Conservation (phyloP, 257 asterid species). For the Solanum paucissectum region DNA sequence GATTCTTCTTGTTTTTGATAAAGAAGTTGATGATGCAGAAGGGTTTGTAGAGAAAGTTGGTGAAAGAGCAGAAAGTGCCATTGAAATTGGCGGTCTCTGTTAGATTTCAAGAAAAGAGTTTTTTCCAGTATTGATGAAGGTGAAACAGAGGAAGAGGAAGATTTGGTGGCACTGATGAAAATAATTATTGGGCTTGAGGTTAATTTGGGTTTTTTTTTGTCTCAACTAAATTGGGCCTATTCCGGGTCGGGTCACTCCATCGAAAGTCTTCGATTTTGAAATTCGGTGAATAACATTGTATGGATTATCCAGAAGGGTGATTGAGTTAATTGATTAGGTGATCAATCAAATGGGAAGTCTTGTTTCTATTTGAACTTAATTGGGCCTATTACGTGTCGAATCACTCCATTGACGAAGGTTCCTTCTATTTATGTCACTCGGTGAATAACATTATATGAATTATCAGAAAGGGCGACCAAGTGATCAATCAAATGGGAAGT, state of each 20-base stretch:
- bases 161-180: neutral
- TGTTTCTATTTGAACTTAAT: too few species aligned
- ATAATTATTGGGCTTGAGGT: neutral
- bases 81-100: neutral
- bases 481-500: too few species aligned
- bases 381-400: neutral
- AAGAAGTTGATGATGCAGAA: slow-evolving; percentile 3
- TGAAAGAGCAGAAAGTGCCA: slow-evolving; percentile 36
- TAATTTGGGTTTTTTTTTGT: neutral
- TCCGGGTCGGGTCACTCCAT: neutral
- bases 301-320: neutral
- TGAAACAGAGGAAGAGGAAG: neutral
- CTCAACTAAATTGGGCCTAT: neutral
- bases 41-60: neutral
- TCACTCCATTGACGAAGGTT: neutral
- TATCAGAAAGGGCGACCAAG: too few species aligned
- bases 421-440: too few species aligned
- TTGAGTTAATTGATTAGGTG: neutral
- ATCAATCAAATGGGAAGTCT: neutral
- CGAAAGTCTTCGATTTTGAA: neutral
- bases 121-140: neutral
- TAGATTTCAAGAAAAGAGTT: neutral
- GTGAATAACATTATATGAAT: neutral
- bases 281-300: neutral
- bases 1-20: slow-evolving; percentile 20